A percentile compares a stretch with the other conserved stretches of the same genome.
Conservation (phyloP, 2,329 filamentous ascomycete species). For the Arthrobotrys entomopaga region DNA sequence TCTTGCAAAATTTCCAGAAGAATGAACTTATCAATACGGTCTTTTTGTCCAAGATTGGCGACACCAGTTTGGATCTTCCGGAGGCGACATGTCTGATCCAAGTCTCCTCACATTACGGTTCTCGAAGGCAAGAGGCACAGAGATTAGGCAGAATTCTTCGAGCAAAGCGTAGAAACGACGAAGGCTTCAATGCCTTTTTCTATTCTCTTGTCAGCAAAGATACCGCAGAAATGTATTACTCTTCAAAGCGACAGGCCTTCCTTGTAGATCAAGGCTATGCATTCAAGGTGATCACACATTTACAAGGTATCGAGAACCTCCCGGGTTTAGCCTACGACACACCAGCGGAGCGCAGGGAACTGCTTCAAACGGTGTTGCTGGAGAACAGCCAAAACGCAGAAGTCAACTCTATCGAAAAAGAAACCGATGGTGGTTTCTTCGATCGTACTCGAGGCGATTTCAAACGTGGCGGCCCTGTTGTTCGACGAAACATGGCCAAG, state of each 20-base stretch:
- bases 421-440: slow-evolving; percentile 72
- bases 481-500: slow-evolving; percentile 77
- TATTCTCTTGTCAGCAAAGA: slow-evolving; percentile 98
- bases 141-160: slow-evolving; percentile 90
- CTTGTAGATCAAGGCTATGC: slow-evolving; percentile 97
- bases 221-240: slow-evolving; percentile 97
- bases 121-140: slow-evolving; percentile 94
- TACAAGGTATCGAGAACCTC: slow-evolving; percentile 88
- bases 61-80: slow-evolving; percentile 95
- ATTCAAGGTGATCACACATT: slow-evolving; percentile 97
- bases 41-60: slow-evolving; percentile 96
- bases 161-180: slow-evolving; percentile 94
- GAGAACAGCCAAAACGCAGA: slow-evolving; percentile 74
- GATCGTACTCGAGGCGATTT: slow-evolving; percentile 64
- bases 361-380: slow-evolving; percentile 87
- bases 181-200: slow-evolving; percentile 99
- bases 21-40: slow-evolving; percentile 90
- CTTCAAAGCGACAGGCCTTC: slow-evolving; percentile 94
- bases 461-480: slow-evolving; percentile 64
- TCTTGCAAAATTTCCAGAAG: slow-evolving; percentile 94
- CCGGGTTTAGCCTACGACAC: slow-evolving; percentile 82
- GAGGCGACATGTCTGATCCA: slow-evolving; percentile 97
- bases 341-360: slow-evolving; percentile 80
- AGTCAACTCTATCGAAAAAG: slow-evolving; percentile 75
- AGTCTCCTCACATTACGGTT: slow-evolving; percentile 97